Evolutionary conservation across 2,329 filamentous ascomycete species (phyloP).

Genomic region (Xenosphaeropsis pyriputrescens): DNA sequence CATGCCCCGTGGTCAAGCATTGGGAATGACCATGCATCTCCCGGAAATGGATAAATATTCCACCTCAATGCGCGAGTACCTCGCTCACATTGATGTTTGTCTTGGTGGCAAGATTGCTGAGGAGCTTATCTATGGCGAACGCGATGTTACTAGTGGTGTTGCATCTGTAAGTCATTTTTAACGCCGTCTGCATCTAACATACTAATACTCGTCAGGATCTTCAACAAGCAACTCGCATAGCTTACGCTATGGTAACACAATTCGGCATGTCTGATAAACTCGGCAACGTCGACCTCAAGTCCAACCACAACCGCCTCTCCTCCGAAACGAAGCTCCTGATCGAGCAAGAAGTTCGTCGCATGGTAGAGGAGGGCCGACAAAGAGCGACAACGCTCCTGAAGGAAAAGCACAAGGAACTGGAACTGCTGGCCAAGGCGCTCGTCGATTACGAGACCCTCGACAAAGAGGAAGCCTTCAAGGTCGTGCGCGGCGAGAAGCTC

Average conservation of each 20-base stretch:
- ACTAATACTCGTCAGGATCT: constrained; percentile 50
- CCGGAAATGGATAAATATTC: constrained; percentile 91
- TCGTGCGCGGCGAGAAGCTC: constrained; percentile 75
- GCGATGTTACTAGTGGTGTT: constrained; percentile 82
- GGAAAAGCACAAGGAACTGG: constrained; percentile 68
- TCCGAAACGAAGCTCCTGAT: constrained; percentile 77
- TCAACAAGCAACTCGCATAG: constrained; percentile 63
- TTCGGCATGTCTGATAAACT: constrained; percentile 82
- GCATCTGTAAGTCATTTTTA: constrained; percentile 43
- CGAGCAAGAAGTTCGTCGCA: constrained; percentile 73
- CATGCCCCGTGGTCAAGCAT: constrained; percentile 71
- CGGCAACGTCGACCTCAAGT: constrained; percentile 78
- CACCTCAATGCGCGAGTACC: constrained; percentile 69
- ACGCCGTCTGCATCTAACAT: constrained; percentile 5
- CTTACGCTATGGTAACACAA: constrained; percentile 76
- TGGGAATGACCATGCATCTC: constrained; percentile 78
- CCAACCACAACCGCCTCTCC: constrained; percentile 69
- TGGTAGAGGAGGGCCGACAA: constrained; percentile 68
- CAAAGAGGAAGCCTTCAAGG: constrained; percentile 78
- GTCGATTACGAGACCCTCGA: constrained; percentile 90
- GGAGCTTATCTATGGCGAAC: constrained; percentile 81
- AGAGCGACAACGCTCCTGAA: constrained; percentile 59
- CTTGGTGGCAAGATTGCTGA: constrained; percentile 84
- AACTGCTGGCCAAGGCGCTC: constrained; percentile 74
- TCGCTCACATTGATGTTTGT: constrained; percentile 63